Base-by-base conservation (phyloP, 176 grass and related monocot genomes). In the Oryza nivara region DNA sequence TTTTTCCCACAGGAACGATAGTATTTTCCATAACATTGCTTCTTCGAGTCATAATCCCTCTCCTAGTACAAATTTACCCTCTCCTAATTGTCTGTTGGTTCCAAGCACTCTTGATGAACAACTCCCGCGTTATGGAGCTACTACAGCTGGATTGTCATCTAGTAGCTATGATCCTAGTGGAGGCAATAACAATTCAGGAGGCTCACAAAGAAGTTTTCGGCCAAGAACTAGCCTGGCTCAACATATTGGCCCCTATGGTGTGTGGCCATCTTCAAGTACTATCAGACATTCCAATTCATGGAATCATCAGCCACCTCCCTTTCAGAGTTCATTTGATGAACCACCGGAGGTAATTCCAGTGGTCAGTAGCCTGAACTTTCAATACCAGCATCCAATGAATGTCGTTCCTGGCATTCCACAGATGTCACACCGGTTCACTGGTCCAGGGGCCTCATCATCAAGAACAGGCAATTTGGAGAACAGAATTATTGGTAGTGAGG, bases 151-250 rank as follows among this genome's bases (percentile, higher is more conserved):
- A 64, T 9, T 80, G 30, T 5, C 88, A 35, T 77, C 87, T 63
- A 64, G 73, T 72, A 83, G 60, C 47, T 94, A 88, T 88, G 78
- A 75, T 58, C 75, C 68, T 52, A 74, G 61, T 47, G 86, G 49
- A 83, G 75, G 71, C 45, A 74, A 58, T 76, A 38, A 44, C 14
- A 83, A 49, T 77, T 44, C 82, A 43, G 90, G 83, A 68, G 86
- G 41, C 77, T 79, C 86, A 35, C 72, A 84, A 43, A 90, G 90
- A 90, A 90, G 65, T 90, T 88, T 90, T 70, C 75, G 93, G 56
- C 75, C 89, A 68, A 90, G 93, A 87, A 95, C 77, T 43, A 82
- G 48, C 68, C 68, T 72, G 3, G 65, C 85, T 56, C 86, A 90
- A 22, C 80, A 83, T 36, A 72, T 84, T 78, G 46, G 65, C 25